A percentile compares a stretch with the other conserved stretches of the same genome.
Evolutionary conservation across 345 rosid species (phyloP).

Genomic region (Litchi chinensis): DNA sequence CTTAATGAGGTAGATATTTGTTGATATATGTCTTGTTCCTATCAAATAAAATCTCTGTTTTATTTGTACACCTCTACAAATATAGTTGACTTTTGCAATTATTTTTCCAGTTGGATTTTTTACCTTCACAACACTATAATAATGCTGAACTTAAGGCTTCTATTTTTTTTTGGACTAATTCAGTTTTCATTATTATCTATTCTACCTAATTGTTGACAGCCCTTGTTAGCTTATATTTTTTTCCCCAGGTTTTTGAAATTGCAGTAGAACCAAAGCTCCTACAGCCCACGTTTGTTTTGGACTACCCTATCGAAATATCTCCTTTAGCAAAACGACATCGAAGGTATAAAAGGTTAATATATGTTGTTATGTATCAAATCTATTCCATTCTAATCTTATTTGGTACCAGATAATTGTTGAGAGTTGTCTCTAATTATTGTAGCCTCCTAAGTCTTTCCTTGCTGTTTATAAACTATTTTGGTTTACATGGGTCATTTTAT

Average conservation of each 20-base stretch:
- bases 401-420: background rate
- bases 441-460: background rate
- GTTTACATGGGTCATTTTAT: background rate
- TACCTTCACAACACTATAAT: background rate
- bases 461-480: background rate
- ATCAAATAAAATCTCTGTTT: background rate
- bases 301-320: constrained; percentile 94
- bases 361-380: background rate
- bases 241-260: constrained; percentile 78
- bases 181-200: constrained; percentile 1
- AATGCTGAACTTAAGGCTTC: background rate
- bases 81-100: background rate
- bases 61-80: background rate
- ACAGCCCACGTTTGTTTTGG: constrained; percentile 95
- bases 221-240: constrained; percentile 14
- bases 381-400: background rate
- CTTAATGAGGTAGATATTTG: constrained; percentile 72
- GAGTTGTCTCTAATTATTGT: background rate
- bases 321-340: constrained; percentile 94
- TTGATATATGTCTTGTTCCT: background rate
- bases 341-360: constrained; percentile 45
- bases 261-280: constrained; percentile 85
- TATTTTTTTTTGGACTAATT: background rate
- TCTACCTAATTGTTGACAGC: background rate
- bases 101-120: constrained; percentile 8